phyloP scores from a whole-genome alignment of 2,329 filamentous ascomycete genomes.

The Apiospora koreana region DNA sequence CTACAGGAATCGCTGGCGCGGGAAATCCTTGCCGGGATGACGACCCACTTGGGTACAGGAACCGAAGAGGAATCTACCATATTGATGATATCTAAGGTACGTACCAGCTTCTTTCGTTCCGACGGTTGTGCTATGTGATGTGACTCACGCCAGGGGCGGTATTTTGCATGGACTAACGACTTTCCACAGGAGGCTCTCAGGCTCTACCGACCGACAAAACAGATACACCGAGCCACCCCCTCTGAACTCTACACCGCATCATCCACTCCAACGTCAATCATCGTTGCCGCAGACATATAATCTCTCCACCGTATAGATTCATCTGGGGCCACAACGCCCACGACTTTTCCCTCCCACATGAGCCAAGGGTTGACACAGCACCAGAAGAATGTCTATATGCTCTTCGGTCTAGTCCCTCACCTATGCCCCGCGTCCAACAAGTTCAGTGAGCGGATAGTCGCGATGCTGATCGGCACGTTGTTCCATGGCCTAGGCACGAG shows the following conservation, averaged over 20 bases:
- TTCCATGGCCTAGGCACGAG: constrained; percentile 21
- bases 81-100: constrained; percentile 27
- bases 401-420: constrained; percentile 30
- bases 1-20: constrained; percentile 15
- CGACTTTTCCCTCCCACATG: constrained; percentile 41
- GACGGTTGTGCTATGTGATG: not conserved
- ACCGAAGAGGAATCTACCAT: constrained; percentile 14
- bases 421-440: constrained; percentile 30
- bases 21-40: constrained; percentile 16
- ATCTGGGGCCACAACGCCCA: constrained; percentile 46
- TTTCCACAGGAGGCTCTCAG: constrained; percentile 38
- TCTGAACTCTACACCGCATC: not conserved
- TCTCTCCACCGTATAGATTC: constrained; percentile 38
- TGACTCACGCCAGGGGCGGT: not conserved
- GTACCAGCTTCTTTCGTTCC: not conserved
- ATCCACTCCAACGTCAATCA: too few relatives aligned
- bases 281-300: constrained; percentile 26
- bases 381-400: constrained; percentile 31
- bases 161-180: constrained; percentile 7
- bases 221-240: constrained; percentile 41
- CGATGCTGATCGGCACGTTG: constrained; percentile 28
- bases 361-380: constrained; percentile 12
- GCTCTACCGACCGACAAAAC: constrained; percentile 50
- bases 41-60: not conserved
- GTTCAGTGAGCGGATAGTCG: constrained; percentile 32